Evolutionary conservation across 1,284 basidiomycete species (phyloP).

Genomic region (Prillingera fragicola): DNA sequence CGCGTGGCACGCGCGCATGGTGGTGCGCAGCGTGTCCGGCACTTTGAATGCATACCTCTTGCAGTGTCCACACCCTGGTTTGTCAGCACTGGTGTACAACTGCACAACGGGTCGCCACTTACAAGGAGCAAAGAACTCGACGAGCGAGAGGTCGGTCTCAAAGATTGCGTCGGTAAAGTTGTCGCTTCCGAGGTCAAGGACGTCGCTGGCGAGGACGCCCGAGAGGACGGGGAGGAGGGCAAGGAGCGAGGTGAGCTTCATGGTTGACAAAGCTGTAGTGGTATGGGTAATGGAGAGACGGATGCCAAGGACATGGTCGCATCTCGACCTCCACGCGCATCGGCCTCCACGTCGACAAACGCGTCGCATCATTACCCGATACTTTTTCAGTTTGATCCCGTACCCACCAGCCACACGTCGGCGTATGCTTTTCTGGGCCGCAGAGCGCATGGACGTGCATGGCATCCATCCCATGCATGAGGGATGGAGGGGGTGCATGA

Average conservation of each 20-base stretch:
- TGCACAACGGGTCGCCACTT: conserved; percentile 9
- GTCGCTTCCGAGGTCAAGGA: conserved; percentile 64
- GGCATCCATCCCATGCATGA: too few species aligned
- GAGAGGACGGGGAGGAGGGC: conserved; percentile 26
- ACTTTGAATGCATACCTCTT: conserved; percentile 35
- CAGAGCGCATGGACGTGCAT: too few species aligned
- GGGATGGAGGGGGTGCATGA: too few species aligned
- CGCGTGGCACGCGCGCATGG: neutral
- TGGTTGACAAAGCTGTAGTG: neutral
- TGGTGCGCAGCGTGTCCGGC: neutral
- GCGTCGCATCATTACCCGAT: too few species aligned
- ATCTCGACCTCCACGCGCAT: neutral
- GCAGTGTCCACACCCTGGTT: conserved; percentile 48
- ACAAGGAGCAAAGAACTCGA: conserved; percentile 60
- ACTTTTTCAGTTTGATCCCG: too few species aligned
- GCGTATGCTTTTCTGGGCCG: too few species aligned
- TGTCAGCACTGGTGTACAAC: conserved; percentile 1
- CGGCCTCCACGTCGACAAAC: neutral
- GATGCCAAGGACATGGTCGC: conserved; percentile 3
- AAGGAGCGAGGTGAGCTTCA: conserved; percentile 23
- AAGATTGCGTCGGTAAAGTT: conserved; percentile 68
- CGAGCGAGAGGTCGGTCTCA: conserved; percentile 71
- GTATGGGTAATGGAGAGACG: conserved; percentile 4
- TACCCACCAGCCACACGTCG: too few species aligned
- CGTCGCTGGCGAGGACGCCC: conserved; percentile 55